Conservation (phyloP, 177 flowering plant genomes). For the Vitis hybrid region DNA sequence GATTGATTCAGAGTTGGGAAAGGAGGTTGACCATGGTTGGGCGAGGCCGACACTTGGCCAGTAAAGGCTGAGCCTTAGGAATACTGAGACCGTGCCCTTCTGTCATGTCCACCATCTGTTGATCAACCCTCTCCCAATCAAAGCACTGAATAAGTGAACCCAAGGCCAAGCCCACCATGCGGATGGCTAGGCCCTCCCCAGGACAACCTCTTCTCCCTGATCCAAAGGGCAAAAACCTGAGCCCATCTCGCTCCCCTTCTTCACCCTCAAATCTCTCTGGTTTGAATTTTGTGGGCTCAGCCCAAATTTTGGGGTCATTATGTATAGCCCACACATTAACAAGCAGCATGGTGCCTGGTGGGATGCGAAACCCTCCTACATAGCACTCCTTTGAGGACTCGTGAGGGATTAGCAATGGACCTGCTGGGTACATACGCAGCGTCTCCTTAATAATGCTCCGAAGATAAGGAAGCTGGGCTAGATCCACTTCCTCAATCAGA, state of each 20-base stretch:
- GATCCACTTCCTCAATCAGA: conserved; percentile 27
- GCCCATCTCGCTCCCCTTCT: conserved; percentile 1
- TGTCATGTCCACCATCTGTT: not conserved
- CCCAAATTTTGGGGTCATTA: conserved; percentile 26
- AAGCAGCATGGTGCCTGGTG: conserved; percentile 17
- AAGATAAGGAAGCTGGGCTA: conserved; percentile 20
- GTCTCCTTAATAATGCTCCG: conserved; percentile 28
- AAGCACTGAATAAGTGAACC: conserved; percentile 9
- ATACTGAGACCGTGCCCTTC: too few relatives aligned
- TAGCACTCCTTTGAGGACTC: conserved; percentile 20
- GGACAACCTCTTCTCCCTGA: conserved; percentile 1
- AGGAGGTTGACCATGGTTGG: too few relatives aligned
- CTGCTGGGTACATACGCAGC: conserved; percentile 21
- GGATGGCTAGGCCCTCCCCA: not conserved
- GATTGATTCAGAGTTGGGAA: too few relatives aligned
- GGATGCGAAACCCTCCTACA: conserved; percentile 19
- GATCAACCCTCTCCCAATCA: conserved; percentile 10
- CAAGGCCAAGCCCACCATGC: conserved; percentile 1
- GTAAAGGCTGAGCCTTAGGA: too few relatives aligned
- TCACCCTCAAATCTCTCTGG: conserved; percentile 12
- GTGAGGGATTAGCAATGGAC: conserved; percentile 34
- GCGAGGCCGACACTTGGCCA: too few relatives aligned
- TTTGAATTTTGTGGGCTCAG: conserved; percentile 20
- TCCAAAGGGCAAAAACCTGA: conserved; percentile 11
- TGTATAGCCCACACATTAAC: conserved; percentile 30